These are phyloP conservation scores for Vachellia pachyceras DNA, from an alignment of 306 rosid genomes.

Conservation along the genomic window DNA sequence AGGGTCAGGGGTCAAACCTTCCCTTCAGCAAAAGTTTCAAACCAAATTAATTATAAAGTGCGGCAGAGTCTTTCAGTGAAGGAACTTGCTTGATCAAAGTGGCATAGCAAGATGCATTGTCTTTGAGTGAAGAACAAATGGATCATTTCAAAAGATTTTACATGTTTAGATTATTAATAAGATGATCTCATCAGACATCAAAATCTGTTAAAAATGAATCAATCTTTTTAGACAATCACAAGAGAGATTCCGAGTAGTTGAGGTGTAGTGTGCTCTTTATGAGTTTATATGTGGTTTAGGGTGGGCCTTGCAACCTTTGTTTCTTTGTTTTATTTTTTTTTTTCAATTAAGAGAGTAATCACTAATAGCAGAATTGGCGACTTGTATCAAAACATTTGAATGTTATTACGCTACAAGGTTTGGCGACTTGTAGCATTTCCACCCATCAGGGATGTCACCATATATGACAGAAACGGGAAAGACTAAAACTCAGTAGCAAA, in stretches of 20 bases:
- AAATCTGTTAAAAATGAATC: not conserved
- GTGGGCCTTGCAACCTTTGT: not conserved
- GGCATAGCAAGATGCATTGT: not conserved
- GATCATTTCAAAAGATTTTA: not conserved
- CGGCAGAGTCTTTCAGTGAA: not conserved
- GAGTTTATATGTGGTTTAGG: not conserved
- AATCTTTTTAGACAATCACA: not conserved
- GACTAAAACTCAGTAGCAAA: not conserved
- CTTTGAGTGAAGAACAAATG: not conserved
- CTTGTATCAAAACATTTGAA: no score
- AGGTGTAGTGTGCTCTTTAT: not conserved
- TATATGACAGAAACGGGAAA: not conserved
- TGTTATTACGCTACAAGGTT: no score
- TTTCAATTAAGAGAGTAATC: no score
- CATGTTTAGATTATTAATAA: not conserved
- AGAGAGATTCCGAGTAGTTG: not conserved
- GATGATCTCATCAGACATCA: not conserved
- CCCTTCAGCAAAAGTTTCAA: conserved; percentile 8
- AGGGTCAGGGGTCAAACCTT: conserved; percentile 12
- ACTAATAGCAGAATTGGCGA: no score
- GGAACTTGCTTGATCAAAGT: not conserved
- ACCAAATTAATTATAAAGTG: conserved; percentile 6
- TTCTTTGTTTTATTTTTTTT: no score
- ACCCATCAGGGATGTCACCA: not conserved
- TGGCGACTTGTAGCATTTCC: not conserved